These are phyloP conservation scores for Coleophoma crateriformis DNA, from an alignment of 2,329 filamentous ascomycete genomes.

Conservation along the genomic window DNA sequence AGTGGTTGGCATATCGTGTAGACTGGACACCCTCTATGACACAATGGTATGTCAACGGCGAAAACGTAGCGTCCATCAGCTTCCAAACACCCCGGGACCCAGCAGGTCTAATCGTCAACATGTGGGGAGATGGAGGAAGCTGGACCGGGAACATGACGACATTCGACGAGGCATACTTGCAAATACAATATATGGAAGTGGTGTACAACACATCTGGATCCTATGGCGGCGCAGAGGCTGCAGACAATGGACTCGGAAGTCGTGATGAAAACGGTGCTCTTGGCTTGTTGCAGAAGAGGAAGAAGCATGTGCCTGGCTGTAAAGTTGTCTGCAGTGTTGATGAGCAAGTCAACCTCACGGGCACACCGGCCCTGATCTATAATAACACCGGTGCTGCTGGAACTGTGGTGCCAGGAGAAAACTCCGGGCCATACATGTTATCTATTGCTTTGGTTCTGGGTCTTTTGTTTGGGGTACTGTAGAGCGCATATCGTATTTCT, in stretches of 20 bases:
- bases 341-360: constrained; percentile 17
- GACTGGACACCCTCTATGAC: constrained; percentile 24
- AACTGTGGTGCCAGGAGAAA: neutral
- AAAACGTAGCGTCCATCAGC: constrained; percentile 18
- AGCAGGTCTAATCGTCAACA: constrained; percentile 21
- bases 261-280: constrained; percentile 4
- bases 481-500: no score
- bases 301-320: constrained; percentile 14
- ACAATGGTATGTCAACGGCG: constrained; percentile 24
- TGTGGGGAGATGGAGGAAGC: constrained; percentile 25
- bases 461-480: no score
- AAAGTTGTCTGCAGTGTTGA: constrained; percentile 22
- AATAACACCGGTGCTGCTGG: constrained; percentile 12
- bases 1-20: constrained; percentile 23
- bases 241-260: constrained; percentile 5
- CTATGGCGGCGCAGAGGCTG: constrained; percentile 3
- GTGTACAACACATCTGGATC: constrained; percentile 22
- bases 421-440: no score
- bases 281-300: constrained; percentile 14
- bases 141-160: constrained; percentile 25
- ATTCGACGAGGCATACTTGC: constrained; percentile 20
- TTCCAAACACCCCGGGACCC: constrained; percentile 21
- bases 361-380: constrained; percentile 18
- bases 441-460: no score
- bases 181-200: constrained; percentile 26